Evolutionary conservation across 2,329 filamentous ascomycete species (phyloP).

Genomic region (Talaromyces piceae): DNA sequence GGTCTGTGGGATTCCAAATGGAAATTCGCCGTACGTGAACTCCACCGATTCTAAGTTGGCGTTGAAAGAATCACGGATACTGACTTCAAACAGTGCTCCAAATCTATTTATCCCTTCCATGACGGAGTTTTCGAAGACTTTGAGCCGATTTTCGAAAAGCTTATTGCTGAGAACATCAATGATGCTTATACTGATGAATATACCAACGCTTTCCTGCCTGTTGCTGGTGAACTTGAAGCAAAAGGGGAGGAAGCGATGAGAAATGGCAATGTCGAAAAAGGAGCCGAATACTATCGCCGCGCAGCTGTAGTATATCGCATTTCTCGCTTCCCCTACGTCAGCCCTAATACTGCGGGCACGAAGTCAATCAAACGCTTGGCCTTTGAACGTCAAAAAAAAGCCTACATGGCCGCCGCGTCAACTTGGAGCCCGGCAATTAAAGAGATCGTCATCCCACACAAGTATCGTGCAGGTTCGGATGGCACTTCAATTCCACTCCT

Average conservation of each 20-base stretch:
- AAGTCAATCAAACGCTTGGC: conserved; percentile 49
- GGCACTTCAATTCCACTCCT: conserved; percentile 55
- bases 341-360: conserved; percentile 15
- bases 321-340: conserved; percentile 55
- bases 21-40: conserved; percentile 53
- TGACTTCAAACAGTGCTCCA: conserved; percentile 37
- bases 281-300: conserved; percentile 59
- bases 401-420: conserved; percentile 51
- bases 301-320: conserved; percentile 68
- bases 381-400: conserved; percentile 58
- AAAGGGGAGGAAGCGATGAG: conserved; percentile 46
- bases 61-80: background rate
- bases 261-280: conserved; percentile 44
- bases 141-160: conserved; percentile 56
- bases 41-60: background rate
- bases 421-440: conserved; percentile 52
- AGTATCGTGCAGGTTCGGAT: conserved; percentile 44
- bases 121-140: conserved; percentile 63
- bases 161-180: conserved; percentile 55
- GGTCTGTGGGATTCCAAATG: conserved; percentile 70
- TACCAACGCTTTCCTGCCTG: conserved; percentile 55
- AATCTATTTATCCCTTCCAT: conserved; percentile 67
- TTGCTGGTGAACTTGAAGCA: conserved; percentile 50
- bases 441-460: conserved; percentile 57
- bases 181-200: conserved; percentile 60